phyloP scores from a whole-genome alignment of 1,284 basidiomycete species.

The Pseudozyma tsukubaensis region DNA sequence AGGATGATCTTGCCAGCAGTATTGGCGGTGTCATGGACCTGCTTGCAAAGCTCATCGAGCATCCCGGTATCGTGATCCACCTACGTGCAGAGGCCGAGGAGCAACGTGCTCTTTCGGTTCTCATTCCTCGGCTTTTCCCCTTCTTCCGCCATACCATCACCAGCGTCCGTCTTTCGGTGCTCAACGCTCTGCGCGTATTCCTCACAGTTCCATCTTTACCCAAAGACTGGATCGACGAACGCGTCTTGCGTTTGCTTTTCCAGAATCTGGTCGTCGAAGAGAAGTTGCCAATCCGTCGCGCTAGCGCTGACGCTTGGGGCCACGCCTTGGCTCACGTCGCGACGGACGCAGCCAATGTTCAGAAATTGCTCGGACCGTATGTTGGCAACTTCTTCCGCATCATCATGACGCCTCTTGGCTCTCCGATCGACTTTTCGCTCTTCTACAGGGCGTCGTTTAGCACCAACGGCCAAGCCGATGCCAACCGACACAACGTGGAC shows the following conservation, averaged over 20 bases:
- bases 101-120: constrained; percentile 73
- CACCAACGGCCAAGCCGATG: constrained; percentile 32
- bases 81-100: constrained; percentile 69
- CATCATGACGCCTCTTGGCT: constrained; percentile 90
- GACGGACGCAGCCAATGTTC: constrained; percentile 28
- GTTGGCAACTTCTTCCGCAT: constrained; percentile 73
- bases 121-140: constrained; percentile 90
- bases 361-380: constrained; percentile 57
- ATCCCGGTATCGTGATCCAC: constrained; percentile 80
- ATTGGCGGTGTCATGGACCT: constrained; percentile 98
- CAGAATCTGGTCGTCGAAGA: constrained; percentile 97
- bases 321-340: constrained; percentile 73
- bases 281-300: constrained; percentile 83
- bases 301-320: constrained; percentile 83
- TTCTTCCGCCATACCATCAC: constrained; percentile 98
- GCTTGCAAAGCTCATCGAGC: constrained; percentile 40
- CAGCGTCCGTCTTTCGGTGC: constrained; percentile 91
- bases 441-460: constrained; percentile 74
- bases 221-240: constrained; percentile 82
- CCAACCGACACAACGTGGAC: constrained; percentile 84
- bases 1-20: constrained; percentile 96
- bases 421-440: constrained; percentile 78
- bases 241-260: constrained; percentile 85
- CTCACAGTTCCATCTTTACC: constrained; percentile 81
- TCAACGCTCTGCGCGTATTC: constrained; percentile 88